Base-by-base conservation (phyloP, 306 rosid species). In the Arachis stenosperma region DNA sequence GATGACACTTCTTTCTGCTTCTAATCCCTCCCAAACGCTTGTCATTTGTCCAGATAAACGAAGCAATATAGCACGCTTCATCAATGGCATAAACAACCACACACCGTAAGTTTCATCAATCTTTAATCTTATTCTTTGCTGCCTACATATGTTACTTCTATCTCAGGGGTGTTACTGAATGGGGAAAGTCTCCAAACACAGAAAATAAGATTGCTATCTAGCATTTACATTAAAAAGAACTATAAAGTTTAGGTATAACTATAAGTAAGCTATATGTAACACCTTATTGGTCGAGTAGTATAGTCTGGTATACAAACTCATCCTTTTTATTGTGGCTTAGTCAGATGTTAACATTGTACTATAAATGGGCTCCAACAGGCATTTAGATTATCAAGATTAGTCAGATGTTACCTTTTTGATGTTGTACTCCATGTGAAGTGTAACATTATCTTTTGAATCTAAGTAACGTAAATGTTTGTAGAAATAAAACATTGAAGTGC, bases 11-110 rank as follows among this genome's bases (percentile, higher is more conserved):
- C 87, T 95, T 56, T 86, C 86, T 67, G 90, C 99, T 33, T 69
- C 90, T 15, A 72, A 81, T 67, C 87, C 97, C 73, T 90, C 89
- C 64, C 60, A 72, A 71, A 88, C 85, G 68, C 92, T 95, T 42
- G 97, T 95, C 74, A 80, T 95, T 76, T 95, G 96, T 84, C 99
- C 99, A 5, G 96, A 95, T 79, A 90, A 78, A 83, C 86, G 80
- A 5, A 81, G 96, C 76, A 95, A 95, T 84, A 91, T 88, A 69
- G 99, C 99, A 2, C 96, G 99, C 59, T 95, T 88, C 78, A 86
- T 95, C 36, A 95, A 88, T 53, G 99, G 99, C 84, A 95, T 91
- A 71, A 95, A 95, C 76, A 91, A 95, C 70, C 97, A 91, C 78
- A 85, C 92, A 22, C 81, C 75, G 99, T 90, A 86, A 83, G 97